phyloP scores from a whole-genome alignment of 225 moss, liverwort and hornwort species.

The Bryum argenteum region DNA sequence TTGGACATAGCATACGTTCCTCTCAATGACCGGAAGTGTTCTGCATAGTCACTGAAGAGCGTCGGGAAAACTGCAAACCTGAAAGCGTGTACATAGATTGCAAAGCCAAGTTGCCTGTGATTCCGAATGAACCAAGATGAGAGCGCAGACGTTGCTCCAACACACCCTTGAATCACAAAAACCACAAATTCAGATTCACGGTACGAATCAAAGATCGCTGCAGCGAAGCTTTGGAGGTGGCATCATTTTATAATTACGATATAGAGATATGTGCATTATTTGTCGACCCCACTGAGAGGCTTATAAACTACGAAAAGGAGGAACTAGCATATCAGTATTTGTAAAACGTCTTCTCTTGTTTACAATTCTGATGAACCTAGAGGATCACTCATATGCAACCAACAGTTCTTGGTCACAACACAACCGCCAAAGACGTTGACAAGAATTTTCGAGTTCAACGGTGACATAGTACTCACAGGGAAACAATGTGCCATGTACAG shows the following conservation, averaged over 20 bases:
- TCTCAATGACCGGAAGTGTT: neutral
- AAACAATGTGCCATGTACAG: slow-evolving; percentile 94
- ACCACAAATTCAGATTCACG: slow-evolving; percentile 20
- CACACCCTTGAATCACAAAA: slow-evolving; percentile 60
- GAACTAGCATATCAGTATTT: slow-evolving; percentile 3
- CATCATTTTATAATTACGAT: neutral
- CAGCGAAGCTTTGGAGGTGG: neutral
- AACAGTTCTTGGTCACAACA: slow-evolving; percentile 5
- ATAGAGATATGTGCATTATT: neutral
- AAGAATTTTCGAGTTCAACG: neutral
- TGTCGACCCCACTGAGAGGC: neutral
- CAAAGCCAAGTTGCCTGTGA: slow-evolving; percentile 95
- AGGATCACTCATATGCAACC: slow-evolving; percentile 6
- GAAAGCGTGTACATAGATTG: slow-evolving; percentile 99
- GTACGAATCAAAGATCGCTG: neutral
- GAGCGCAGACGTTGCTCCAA: slow-evolving; percentile 88
- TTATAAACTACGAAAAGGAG: slow-evolving; percentile 2
- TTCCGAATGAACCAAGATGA: slow-evolving; percentile 97
- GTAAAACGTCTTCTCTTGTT: neutral
- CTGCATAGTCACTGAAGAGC: slow-evolving; percentile 1
- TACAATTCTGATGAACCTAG: slow-evolving; percentile 6
- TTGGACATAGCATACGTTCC: slow-evolving; percentile 3
- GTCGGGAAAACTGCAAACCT: slow-evolving; percentile 44
- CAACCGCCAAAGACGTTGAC: neutral
- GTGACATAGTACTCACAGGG: slow-evolving; percentile 61